phyloP scores from a whole-genome alignment of 768 basidiomycete species.

The Pulveroboletus sp. region DNA sequence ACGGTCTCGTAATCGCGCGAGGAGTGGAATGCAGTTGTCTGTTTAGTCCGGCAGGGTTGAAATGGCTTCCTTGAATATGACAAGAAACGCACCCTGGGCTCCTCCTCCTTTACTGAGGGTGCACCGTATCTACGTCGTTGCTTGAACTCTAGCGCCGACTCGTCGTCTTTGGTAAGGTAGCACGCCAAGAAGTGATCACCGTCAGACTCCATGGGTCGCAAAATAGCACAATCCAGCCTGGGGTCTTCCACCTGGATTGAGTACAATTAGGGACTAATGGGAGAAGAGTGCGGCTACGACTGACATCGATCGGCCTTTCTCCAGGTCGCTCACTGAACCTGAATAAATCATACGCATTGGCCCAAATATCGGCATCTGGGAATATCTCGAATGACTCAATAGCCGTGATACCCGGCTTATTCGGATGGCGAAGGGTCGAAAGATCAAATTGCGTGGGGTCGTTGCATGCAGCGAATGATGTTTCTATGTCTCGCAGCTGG shows the following conservation, averaged over 20 bases:
- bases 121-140: constrained; percentile 42
- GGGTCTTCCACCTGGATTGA: constrained; percentile 63
- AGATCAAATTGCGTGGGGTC: constrained; percentile 61
- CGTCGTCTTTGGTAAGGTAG: constrained; percentile 76
- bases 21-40: constrained; percentile 72
- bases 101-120: constrained; percentile 47
- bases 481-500: constrained; percentile 74
- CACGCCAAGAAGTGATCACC: constrained; percentile 86
- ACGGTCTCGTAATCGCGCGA: constrained; percentile 85
- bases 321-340: constrained; percentile 82
- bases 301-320: constrained; percentile 66
- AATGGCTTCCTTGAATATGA: neutral
- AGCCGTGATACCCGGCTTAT: constrained; percentile 68
- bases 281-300: constrained; percentile 20
- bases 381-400: constrained; percentile 79
- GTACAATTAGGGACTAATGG: neutral
- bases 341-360: constrained; percentile 86
- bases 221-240: constrained; percentile 77
- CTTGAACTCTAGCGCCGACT: constrained; percentile 64
- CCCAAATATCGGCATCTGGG: constrained; percentile 84
- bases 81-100: constrained; percentile 47
- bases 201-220: constrained; percentile 84
- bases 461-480: constrained; percentile 57
- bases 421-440: constrained; percentile 64
- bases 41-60: neutral